Percentiles rank a stretch among this genome's conserved stretches.
Evolutionary conservation across 257 asterid genomes (phyloP).

Genomic region (Gentiana macrophylla): DNA sequence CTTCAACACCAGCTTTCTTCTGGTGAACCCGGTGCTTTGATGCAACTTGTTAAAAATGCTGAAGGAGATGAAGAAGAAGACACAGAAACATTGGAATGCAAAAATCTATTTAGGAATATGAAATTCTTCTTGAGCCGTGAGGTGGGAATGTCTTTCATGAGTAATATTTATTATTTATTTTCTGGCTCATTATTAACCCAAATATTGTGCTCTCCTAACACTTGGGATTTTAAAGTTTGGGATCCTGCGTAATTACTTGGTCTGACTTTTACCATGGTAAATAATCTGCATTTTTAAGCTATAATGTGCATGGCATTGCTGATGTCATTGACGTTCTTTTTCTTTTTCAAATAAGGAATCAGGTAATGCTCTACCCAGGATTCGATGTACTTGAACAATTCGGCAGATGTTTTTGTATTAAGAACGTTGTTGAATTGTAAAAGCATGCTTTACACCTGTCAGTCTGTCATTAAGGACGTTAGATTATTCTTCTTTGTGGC

Average conservation of each 20-base stretch:
- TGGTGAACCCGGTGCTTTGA: conserved; percentile 79
- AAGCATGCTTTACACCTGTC: too few species aligned
- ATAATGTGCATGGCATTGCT: too few species aligned
- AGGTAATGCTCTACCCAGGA: too few species aligned
- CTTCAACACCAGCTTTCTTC: conserved; percentile 86
- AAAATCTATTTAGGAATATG: conserved; percentile 55
- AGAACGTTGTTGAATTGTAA: too few species aligned
- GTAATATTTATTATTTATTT: too few species aligned
- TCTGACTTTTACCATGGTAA: not conserved
- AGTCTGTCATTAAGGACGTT: not conserved
- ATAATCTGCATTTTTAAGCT: too few species aligned
- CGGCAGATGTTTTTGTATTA: too few species aligned
- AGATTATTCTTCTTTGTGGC: not conserved
- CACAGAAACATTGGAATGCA: conserved; percentile 60
- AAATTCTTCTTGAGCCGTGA: conserved; percentile 88
- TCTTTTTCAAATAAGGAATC: too few species aligned
- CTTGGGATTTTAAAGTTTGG: not conserved
- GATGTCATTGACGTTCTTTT: too few species aligned
- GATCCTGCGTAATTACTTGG: too few species aligned
- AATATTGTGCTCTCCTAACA: not conserved
- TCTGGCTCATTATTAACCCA: too few species aligned
- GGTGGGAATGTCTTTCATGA: conserved; percentile 28
- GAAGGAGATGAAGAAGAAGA: conserved; percentile 59
- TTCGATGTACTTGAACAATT: too few species aligned
- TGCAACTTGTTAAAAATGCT: conserved; percentile 66